Evolutionary conservation across 75 land plant genomes (phyloP), one percentile per base, ranked within the genome.

Genomic region (Pinus albicaulis): DNA sequence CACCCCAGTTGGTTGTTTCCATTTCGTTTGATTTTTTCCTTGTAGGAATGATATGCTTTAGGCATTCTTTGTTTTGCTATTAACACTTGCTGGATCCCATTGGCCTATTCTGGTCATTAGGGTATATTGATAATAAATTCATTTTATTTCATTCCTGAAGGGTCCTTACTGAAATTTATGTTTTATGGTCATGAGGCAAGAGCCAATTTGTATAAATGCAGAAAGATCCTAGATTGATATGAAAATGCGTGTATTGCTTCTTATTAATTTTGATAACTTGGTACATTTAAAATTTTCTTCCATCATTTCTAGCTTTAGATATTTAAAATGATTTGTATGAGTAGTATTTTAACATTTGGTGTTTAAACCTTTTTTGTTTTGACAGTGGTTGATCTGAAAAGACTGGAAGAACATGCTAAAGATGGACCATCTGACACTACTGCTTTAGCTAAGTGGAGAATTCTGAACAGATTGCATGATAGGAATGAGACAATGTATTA

Each of bases 401-500:
- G 94, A 65, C 84, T 95, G 78, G 84, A 92, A 85, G 76, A 80
- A 31, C 61, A 84, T 36, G 89, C 92, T 57, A 83, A 86, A 76
- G 99, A 98, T 88, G 95, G 98, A 52, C 95, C 95, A 41, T 71
- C 84, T 62, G 99, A 98, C 75, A 89, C 92, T 65, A 77, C 88
- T 55, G 80, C 95, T 56, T 78, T 98, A 68, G 99, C 99, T 11
- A 98, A 92, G 76, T 98, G 99, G 99, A 88, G 99, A 53, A 95
- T 98, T 24, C 93, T 98, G 10, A 98, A 98, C 74, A 85, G 99
- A 68, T 80, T 98, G 74, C 99, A 98, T 80, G 99, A 98, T 65
- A 83, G 99, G 78, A 98, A 98, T 82, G 99, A 98, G 79, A 88
- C 98, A 36, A 84, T 98, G 86, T 98, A 95, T 80, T 98, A 95